Evolutionary conservation across 306 rosid genomes (phyloP), one percentile per base, ranked within the genome.

Genomic region (Casuarina glauca): DNA sequence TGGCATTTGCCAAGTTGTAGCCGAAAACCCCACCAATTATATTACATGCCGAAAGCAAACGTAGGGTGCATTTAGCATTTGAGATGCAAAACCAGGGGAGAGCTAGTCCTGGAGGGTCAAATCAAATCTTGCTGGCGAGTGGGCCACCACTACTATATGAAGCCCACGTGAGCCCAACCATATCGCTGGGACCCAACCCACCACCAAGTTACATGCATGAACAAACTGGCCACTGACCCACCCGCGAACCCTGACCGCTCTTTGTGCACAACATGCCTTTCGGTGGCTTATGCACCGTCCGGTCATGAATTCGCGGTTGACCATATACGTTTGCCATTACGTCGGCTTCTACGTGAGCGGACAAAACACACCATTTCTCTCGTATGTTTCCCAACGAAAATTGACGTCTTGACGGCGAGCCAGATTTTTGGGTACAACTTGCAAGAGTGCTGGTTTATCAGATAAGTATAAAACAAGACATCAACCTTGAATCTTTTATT

Each of bases 91-190:
- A 26, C 10, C 10, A 58, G 4, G 26, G 41, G 52, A 2, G 68
- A 69, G 80, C 64, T 20, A 16, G 17, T 12, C 39, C 15, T 26
- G 2, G 69, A 13, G 74, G 61, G 80, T 76, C 84, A 77, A 73
- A 76, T 80, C 74, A 19, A 76, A 26, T 10, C 4, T 26, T 12
- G 78, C 78, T 62, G 84, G 61, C 72, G 44, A 50, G 20, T 72
- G 78, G 78, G 74, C 70, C 81, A 46, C 69, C 44, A n/a, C 76
- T 55, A 4, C 36, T n/a, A 69, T 35, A 53, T 68, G 42, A 39
- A 75, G 62, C 70, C 26, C 64, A 13, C 16, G 10, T 11, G 3
- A 67, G 57, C 75, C 79, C 48, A 61, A 61, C 3, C 26, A 15
- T 20, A 35, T 10, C 39, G 1, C 2, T 19, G 75, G 78, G 83